Base-by-base conservation (phyloP, 2,329 filamentous ascomycete species). In the Rutstroemia sp. region DNA sequence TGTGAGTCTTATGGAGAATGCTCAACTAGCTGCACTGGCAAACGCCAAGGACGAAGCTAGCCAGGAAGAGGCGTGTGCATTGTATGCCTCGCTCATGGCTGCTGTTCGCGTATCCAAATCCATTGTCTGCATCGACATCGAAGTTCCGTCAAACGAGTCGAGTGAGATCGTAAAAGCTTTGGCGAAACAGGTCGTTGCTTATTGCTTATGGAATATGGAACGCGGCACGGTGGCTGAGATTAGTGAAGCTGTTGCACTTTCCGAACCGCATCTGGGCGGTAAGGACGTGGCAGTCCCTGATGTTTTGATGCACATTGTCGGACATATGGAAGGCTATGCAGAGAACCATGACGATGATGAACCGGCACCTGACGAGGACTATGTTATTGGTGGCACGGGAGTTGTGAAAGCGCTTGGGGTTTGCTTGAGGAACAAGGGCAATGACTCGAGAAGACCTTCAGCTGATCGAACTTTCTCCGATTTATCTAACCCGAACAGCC, bases 351-450 rank as follows among this genome's bases (percentile, higher is more conserved):
- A 86, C 47, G 81, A 86, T 21, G 78, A 83, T 45, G 83, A 86
- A 2, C 77, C 84, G 10, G 87, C 90, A 6, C 88, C 91, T 0
- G 90, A 96, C 62, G 88, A 95, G 57, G 90, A 96, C 70, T 97
- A 97, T 71, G 91, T 97, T 46, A 94, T 97, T 65, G 92, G 92
- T 19, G 92, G 92, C 16, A 96, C 91, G 0, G 94, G 92, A 25
- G 90, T 99, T 1, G 92, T 95, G 49, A 96, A 96, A 73, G 94
- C 94, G 4, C 77, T 99, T 47, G 86, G 89, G 54, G 95, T 95
- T 65, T 96, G 92, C 66, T 76, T 99, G 50, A 86, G 90, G 64
- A 95, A 95, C 68, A 83, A 88, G 58, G 80, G 82, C 54, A 79
- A 85, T 52, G 84, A 87, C 54, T 81, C 81, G 30, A 74, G 81